phyloP scores from a whole-genome alignment of 1,284 basidiomycete genomes.

The Rhodotorula sp. region DNA sequence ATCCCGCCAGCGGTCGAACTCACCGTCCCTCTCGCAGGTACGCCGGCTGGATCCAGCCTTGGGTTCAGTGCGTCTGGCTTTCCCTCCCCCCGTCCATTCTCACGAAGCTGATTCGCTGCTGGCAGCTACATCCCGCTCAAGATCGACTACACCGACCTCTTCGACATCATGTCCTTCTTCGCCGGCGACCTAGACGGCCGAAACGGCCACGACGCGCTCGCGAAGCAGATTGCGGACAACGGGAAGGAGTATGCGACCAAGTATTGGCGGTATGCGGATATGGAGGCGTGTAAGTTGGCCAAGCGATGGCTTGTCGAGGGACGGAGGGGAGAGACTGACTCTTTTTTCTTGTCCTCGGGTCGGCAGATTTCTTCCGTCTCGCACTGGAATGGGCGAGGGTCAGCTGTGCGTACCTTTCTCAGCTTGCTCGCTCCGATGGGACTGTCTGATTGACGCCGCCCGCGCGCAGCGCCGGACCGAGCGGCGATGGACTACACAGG shows the following conservation, averaged over 20 bases:
- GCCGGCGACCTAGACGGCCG: slow-evolving; percentile 51
- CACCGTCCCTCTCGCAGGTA: slow-evolving; percentile 30
- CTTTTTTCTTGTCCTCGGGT: accelerated
- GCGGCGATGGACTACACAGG: slow-evolving; percentile 27
- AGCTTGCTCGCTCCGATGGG: background rate
- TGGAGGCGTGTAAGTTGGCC: slow-evolving; percentile 49
- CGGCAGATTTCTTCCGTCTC: slow-evolving; percentile 41
- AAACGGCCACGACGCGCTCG: slow-evolving; percentile 48
- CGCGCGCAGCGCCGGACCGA: slow-evolving; percentile 19
- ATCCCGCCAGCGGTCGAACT: background rate
- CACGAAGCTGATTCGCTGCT: background rate
- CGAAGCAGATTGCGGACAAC: slow-evolving; percentile 50
- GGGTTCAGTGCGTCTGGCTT: slow-evolving; percentile 43
- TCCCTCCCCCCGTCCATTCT: background rate
- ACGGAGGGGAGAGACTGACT: background rate
- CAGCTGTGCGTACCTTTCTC: slow-evolving; percentile 26
- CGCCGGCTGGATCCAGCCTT: slow-evolving; percentile 45
- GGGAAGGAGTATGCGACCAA: slow-evolving; percentile 48
- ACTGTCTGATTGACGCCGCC: background rate
- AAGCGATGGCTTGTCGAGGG: no score
- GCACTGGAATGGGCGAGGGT: slow-evolving; percentile 44
- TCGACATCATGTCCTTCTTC: slow-evolving; percentile 53
- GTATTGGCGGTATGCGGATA: slow-evolving; percentile 52
- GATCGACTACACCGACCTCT: slow-evolving; percentile 45
- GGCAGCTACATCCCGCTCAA: slow-evolving; percentile 43